Evolutionary conservation across 1,284 basidiomycete species (phyloP), one percentile per base, ranked within the genome.

Genomic region (Coniferiporia sulphurascens): DNA sequence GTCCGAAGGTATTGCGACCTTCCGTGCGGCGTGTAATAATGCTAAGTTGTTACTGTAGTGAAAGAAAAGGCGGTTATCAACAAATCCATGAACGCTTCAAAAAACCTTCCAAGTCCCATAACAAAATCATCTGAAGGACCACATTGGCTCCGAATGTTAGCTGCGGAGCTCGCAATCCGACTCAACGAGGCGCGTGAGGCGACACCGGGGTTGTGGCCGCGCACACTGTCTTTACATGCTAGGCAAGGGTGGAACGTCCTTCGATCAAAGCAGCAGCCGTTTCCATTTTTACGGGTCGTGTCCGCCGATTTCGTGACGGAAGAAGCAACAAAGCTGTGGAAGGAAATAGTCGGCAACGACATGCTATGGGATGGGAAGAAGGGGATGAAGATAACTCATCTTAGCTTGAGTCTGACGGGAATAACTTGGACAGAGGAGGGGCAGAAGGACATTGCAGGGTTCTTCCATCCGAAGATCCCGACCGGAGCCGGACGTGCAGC

Each of bases 1-100:
- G 64, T 83, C 83, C 1, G 94, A 97, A 84, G 94, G 95, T 89
- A 61, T 52, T 68, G 64, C 41, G 9, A 15, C 38, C 45, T 46
- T 12, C 49, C 65, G 66, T n/a, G 65, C 66, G 3, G 43, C 27
- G 27, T 27, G 27, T 27, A 27, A 65, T 10, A 64, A 19, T 51
- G 46, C 27, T 38, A 7, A 44, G n/a, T 12, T 46, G 48, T 21
- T 19, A 2, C 17, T n/a, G 12, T 66, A 92, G 95, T 97, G 49
- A 95, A 93, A 69, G 90, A 93, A 67, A 93, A 94, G 70, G 80
- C 89, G 2, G 77, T 81, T 0, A 76, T 89, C 44, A 86, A 82
- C 63, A 97, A 97, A 75, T 94, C 91, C 64, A 98, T 98, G 95
- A 76, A 94, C 55, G 93, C 93, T 0, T 89, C 92, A 9, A 98